A percentile compares a stretch with the other conserved stretches of the same genome.
phyloP scores from a whole-genome alignment of 192 early-diverging fungal genomes.

The Entomortierella parvispora region DNA sequence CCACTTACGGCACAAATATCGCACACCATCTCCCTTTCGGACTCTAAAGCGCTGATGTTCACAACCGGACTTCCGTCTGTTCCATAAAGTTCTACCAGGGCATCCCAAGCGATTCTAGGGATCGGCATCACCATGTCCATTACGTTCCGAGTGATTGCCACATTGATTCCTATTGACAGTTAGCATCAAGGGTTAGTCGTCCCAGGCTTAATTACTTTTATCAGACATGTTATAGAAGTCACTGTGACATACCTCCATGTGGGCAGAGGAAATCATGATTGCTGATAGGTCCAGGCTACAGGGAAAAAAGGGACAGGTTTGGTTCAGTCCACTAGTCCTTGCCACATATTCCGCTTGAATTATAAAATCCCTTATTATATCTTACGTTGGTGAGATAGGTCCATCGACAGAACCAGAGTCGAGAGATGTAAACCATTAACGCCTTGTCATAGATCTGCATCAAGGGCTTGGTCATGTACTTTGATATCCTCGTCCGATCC shows the following conservation, averaged over 20 bases:
- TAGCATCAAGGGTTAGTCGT: too few species aligned
- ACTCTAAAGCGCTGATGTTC: conserved; percentile 27
- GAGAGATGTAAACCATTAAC: conserved; percentile 47
- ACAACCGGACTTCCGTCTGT: conserved; percentile 52
- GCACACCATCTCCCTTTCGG: conserved; percentile 41
- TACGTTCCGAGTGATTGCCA: conserved; percentile 28
- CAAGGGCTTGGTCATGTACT: conserved; percentile 31
- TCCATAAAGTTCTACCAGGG: conserved; percentile 46
- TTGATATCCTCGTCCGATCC: conserved; percentile 42
- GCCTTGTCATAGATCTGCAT: conserved; percentile 45
- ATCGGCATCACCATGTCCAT: conserved; percentile 50
- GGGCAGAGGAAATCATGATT: conserved; percentile 57
- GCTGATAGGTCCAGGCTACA: conserved; percentile 53
- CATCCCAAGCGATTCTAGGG: conserved; percentile 48
- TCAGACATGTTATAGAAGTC: too few species aligned
- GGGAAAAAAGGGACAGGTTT: neutral
- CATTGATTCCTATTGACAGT: conserved; percentile 53
- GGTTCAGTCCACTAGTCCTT: too few species aligned
- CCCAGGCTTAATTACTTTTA: too few species aligned
- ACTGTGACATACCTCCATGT: conserved; percentile 42
- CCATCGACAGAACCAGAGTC: conserved; percentile 56
- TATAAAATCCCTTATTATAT: too few species aligned
- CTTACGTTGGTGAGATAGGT: conserved; percentile 35
- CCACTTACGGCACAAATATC: conserved; percentile 36
- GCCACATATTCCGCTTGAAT: too few species aligned